These are phyloP conservation scores for Calendula officinalis DNA, from an alignment of 129 eudicot species.

Conservation along the genomic window DNA sequence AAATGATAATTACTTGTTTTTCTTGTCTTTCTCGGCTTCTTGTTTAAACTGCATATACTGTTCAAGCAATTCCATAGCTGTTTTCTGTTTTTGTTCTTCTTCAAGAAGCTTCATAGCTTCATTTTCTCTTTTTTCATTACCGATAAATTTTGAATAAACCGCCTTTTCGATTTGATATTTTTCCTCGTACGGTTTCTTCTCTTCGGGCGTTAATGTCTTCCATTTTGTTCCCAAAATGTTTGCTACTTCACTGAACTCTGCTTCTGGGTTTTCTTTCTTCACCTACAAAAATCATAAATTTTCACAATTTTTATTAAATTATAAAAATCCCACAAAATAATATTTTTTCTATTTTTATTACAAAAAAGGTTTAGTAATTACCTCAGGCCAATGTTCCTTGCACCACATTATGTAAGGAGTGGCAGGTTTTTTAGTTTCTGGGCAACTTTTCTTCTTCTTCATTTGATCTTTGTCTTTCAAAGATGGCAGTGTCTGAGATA, in stretches of 20 bases:
- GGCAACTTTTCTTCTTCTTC: constrained; percentile 57
- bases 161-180: constrained; percentile 74
- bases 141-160: constrained; percentile 66
- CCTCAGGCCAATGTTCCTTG: constrained; percentile 93
- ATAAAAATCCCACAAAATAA: neutral
- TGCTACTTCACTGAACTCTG: constrained; percentile 76
- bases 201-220: constrained; percentile 79
- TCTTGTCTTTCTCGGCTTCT: constrained; percentile 70
- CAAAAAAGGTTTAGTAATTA: constrained; percentile 19
- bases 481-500: constrained; percentile 50
- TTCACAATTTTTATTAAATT: constrained; percentile 3
- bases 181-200: constrained; percentile 94
- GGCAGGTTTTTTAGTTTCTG: constrained; percentile 65
- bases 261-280: constrained; percentile 75
- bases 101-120: constrained; percentile 94
- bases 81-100: constrained; percentile 88
- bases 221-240: constrained; percentile 74
- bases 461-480: constrained; percentile 63
- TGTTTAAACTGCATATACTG: constrained; percentile 77
- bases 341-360: too few relatives aligned
- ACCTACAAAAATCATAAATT: constrained; percentile 40
- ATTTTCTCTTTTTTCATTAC: constrained; percentile 75
- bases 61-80: constrained; percentile 93
- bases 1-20: constrained; percentile 53
- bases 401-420: constrained; percentile 84